Evolutionary conservation across 495 filamentous ascomycete genomes (phyloP).

Genomic region (Podospora tetraspora): DNA sequence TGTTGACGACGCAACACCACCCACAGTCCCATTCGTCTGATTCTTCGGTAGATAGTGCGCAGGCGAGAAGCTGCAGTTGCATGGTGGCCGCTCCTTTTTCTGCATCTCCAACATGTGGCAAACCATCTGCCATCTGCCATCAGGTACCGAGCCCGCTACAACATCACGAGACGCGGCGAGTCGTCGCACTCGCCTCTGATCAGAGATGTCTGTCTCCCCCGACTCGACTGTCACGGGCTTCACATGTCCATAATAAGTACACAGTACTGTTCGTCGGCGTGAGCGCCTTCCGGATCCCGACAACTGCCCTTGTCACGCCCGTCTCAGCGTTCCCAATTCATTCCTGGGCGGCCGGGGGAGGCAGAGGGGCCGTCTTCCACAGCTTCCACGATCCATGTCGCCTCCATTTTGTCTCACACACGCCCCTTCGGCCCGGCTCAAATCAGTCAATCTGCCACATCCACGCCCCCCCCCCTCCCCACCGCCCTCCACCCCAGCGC

Average conservation of each 20-base stretch:
- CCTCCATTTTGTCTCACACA: constrained; percentile 10
- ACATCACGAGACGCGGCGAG: not conserved
- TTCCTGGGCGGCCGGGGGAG: not conserved
- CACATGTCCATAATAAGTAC: not conserved
- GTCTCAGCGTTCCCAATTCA: not conserved
- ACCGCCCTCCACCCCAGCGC: not conserved
- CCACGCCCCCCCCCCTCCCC: constrained; percentile 4
- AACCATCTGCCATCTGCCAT: not conserved
- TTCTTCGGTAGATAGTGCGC: not conserved
- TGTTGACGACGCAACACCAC: not conserved
- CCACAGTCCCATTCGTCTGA: not conserved
- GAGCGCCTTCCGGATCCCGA: not conserved
- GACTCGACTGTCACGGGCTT: not conserved
- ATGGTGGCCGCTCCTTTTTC: not conserved
- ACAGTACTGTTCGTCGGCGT: not conserved
- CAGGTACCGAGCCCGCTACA: not conserved
- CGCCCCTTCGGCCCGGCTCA: constrained; percentile 16
- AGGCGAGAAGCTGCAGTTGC: not conserved
- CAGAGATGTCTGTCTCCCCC: too few species aligned
- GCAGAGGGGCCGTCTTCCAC: constrained; percentile 3
- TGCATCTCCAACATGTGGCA: not conserved
- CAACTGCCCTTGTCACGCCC: not conserved
- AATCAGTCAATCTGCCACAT: constrained; percentile 17
- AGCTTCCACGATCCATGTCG: constrained; percentile 13
- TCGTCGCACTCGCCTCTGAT: not conserved